A percentile compares a stretch with the other conserved stretches of the same genome.
Evolutionary conservation across 768 basidiomycete genomes (phyloP).

Genomic region (Flagelloscypha sp.): DNA sequence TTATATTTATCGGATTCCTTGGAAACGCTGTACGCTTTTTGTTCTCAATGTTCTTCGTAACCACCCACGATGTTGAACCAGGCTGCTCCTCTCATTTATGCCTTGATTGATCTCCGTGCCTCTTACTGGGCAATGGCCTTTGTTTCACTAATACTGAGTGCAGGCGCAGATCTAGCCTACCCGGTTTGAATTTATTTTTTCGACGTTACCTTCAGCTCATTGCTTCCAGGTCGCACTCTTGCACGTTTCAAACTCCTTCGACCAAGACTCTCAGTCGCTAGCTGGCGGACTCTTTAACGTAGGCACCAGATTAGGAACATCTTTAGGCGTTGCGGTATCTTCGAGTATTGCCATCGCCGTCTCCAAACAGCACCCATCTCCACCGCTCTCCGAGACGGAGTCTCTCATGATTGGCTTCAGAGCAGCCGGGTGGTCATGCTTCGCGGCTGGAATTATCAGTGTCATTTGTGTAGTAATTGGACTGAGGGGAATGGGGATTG

Average conservation of each 20-base stretch:
- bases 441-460: no score
- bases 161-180: conserved; percentile 22
- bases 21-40: conserved; percentile 18
- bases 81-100: conserved; percentile 23
- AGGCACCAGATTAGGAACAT: conserved; percentile 25
- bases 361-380: conserved; percentile 17
- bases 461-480: no score
- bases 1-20: conserved; percentile 21
- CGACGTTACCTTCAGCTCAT: no score
- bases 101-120: conserved; percentile 20
- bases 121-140: conserved; percentile 26
- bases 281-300: conserved; percentile 28
- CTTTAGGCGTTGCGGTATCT: conserved; percentile 24
- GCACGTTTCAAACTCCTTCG: conserved; percentile 21
- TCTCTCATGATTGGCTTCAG: conserved; percentile 26
- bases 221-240: no score
- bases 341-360: conserved; percentile 22
- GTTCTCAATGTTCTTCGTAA: background rate
- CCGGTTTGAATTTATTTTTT: conserved; percentile 26
- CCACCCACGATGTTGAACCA: conserved; percentile 4
- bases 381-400: conserved; percentile 16
- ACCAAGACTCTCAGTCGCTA: conserved; percentile 24
- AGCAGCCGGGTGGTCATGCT: conserved; percentile 24
- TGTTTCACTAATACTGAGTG: conserved; percentile 20
- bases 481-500: no score